Conservation (phyloP, 306 rosid species). For the Corylus avellana region DNA sequence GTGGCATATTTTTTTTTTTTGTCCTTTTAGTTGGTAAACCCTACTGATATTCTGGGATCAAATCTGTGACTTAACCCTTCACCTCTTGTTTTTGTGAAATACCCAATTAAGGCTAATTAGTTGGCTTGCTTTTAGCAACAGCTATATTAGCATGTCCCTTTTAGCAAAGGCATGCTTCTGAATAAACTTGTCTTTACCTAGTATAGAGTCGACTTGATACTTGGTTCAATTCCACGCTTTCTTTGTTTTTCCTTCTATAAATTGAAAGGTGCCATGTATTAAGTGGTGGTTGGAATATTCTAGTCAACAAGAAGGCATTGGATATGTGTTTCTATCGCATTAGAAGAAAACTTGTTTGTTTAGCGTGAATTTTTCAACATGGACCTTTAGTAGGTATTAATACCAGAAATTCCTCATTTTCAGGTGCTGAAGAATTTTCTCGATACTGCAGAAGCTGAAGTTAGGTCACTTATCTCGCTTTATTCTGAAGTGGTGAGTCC, state of each 20-base stretch:
- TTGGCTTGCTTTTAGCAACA: no score
- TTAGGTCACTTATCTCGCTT: slow-evolving; percentile 86
- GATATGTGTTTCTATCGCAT: background rate
- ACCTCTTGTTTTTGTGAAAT: background rate
- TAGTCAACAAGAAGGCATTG: background rate
- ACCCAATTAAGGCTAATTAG: no score
- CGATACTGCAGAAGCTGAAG: slow-evolving; percentile 95
- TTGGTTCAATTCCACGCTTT: background rate
- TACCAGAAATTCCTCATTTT: slow-evolving; percentile 28
- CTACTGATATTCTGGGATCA: background rate
- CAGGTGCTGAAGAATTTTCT: slow-evolving; percentile 91
- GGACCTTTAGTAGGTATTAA: background rate
- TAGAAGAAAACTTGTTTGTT: background rate
- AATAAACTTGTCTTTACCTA: background rate
- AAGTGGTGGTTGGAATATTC: slow-evolving; percentile 3
- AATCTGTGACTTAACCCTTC: background rate
- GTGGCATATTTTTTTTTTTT: background rate
- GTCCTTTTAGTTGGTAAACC: slow-evolving; percentile 4
- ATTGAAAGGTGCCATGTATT: slow-evolving; percentile 7
- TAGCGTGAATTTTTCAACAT: background rate
- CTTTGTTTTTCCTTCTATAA: background rate
- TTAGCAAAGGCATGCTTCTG: background rate
- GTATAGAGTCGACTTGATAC: background rate
- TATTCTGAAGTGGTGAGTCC: slow-evolving; percentile 93
- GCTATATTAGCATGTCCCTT: no score